Conservation (phyloP, 1,139 yeast species). For the Taphrina sp. region DNA sequence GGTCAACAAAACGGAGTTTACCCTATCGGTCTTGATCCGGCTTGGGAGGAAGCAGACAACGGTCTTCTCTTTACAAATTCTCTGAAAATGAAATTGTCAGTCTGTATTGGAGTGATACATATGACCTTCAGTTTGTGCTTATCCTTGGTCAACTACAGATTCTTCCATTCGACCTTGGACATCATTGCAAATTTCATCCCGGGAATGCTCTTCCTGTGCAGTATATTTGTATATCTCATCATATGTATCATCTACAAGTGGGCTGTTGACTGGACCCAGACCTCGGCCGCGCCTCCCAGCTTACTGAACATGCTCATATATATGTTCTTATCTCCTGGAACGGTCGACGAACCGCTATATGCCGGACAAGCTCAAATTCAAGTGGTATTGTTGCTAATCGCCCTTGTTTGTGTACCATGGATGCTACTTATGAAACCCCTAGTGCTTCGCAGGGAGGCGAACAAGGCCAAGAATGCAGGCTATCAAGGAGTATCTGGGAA, state of each 20-base stretch:
- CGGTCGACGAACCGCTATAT: slow-evolving; percentile 75
- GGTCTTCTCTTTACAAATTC: slow-evolving; percentile 86
- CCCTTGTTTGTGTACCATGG: slow-evolving; percentile 94
- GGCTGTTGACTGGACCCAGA: slow-evolving; percentile 86
- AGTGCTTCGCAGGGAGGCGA: slow-evolving; percentile 54
- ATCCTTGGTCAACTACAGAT: slow-evolving; percentile 75
- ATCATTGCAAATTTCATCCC: slow-evolving; percentile 92
- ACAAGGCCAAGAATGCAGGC: slow-evolving; percentile 42
- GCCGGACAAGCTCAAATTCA: slow-evolving; percentile 83
- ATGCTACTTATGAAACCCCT: slow-evolving; percentile 83
- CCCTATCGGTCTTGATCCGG: slow-evolving; percentile 83
- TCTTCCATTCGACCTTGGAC: slow-evolving; percentile 74
- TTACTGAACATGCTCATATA: slow-evolving; percentile 89
- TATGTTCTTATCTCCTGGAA: slow-evolving; percentile 94
- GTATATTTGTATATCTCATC: slow-evolving; percentile 88
- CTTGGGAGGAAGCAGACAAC: slow-evolving; percentile 97
- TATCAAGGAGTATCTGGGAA: slow-evolving; percentile 41
- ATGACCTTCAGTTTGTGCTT: slow-evolving; percentile 88
- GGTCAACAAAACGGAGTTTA: slow-evolving; percentile 70
- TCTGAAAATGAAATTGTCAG: slow-evolving; percentile 92
- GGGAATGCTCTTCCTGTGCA: slow-evolving; percentile 89
- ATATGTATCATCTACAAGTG: slow-evolving; percentile 87
- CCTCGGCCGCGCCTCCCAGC: slow-evolving; percentile 81
- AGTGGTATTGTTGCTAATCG: slow-evolving; percentile 66
- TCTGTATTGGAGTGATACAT: slow-evolving; percentile 90